Evolutionary conservation across 2,329 filamentous ascomycete genomes (phyloP).

Genomic region (Seiridium cupressi): DNA sequence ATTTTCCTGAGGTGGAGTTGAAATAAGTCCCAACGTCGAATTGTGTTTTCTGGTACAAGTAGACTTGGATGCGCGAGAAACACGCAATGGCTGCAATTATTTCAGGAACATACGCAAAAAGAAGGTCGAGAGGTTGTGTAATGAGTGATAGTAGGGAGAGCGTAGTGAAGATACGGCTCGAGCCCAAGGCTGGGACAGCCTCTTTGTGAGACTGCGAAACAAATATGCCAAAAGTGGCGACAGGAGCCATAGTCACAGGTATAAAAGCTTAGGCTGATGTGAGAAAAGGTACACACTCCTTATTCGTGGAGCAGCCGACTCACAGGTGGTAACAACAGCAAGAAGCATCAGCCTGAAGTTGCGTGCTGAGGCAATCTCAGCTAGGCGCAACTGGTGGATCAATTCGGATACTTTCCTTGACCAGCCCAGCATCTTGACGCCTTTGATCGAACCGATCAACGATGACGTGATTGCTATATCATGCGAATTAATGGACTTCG

Average conservation of each 20-base stretch:
- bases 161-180: slow-evolving; percentile 8
- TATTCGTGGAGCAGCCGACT: background rate
- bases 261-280: slow-evolving; percentile 2
- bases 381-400: slow-evolving; percentile 7
- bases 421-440: slow-evolving; percentile 12
- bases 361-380: slow-evolving; percentile 6
- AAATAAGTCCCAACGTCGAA: background rate
- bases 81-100: slow-evolving; percentile 7
- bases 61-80: slow-evolving; percentile 8
- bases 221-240: slow-evolving; percentile 8
- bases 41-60: background rate
- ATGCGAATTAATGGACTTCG: too few relatives aligned
- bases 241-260: slow-evolving; percentile 5
- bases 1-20: background rate
- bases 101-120: slow-evolving; percentile 7
- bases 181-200: background rate
- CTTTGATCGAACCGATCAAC: slow-evolving; percentile 9
- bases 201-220: background rate
- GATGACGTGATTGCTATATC: slow-evolving; percentile 7
- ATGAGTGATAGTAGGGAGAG: slow-evolving; percentile 8
- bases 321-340: slow-evolving; percentile 7
- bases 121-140: slow-evolving; percentile 8
- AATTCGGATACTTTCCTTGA: background rate
- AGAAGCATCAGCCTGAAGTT: slow-evolving; percentile 10
- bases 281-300: background rate